Evolutionary conservation across 129 eudicot species (phyloP).

Genomic region (Oenanthe sinensis): DNA sequence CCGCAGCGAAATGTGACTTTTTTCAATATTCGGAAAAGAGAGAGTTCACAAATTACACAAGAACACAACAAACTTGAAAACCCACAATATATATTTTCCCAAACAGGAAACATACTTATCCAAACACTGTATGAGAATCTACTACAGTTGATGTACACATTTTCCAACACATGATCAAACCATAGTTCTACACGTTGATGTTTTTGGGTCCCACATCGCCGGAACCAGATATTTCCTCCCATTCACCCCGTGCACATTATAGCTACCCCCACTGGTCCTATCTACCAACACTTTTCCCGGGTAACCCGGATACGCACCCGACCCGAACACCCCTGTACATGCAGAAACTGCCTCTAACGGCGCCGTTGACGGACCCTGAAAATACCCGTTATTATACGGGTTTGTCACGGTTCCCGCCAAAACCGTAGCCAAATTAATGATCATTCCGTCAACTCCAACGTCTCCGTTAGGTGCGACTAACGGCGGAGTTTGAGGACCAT

Average conservation of each 20-base stretch:
- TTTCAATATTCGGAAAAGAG: too few species aligned
- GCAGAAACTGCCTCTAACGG: conserved; percentile 72
- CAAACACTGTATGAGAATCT: neutral
- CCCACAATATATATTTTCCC: neutral
- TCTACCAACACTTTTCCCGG: conserved; percentile 55
- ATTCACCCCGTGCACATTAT: conserved; percentile 45
- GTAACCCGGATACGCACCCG: conserved; percentile 64
- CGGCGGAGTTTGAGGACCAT: conserved; percentile 67
- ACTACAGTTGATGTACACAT: neutral
- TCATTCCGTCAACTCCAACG: conserved; percentile 71
- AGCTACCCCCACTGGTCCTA: conserved; percentile 44
- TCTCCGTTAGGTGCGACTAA: conserved; percentile 70
- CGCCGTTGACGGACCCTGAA: conserved; percentile 60
- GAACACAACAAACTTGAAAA: neutral
- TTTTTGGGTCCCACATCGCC: conserved; percentile 77
- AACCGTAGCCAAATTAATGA: conserved; percentile 65
- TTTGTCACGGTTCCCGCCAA: conserved; percentile 73
- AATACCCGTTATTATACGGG: conserved; percentile 69
- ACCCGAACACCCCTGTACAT: conserved; percentile 65
- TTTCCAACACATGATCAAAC: conserved; percentile 26
- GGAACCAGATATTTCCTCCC: conserved; percentile 54
- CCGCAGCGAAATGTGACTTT: too few species aligned
- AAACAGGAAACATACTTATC: neutral
- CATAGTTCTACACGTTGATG: conserved; percentile 52
- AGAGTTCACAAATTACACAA: neutral